These are phyloP conservation scores for Nothophaeocryptopus gaeumannii DNA, from an alignment of 2,329 filamentous ascomycete species.

Conservation along the genomic window DNA sequence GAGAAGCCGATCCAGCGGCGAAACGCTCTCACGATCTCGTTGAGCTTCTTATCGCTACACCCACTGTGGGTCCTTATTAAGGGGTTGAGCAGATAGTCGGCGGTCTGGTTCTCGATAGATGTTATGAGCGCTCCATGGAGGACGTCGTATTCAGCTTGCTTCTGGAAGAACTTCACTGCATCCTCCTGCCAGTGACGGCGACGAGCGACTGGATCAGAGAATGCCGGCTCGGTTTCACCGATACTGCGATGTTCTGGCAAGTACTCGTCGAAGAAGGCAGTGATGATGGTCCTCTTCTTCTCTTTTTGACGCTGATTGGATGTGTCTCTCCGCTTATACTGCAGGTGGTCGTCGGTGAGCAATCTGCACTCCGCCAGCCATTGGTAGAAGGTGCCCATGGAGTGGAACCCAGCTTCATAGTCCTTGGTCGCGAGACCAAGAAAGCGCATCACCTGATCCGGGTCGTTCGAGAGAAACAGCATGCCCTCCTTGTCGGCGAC, in stretches of 20 bases:
- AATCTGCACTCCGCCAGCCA: constrained; percentile 60
- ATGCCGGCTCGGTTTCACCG: background rate
- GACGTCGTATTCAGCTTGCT: constrained; percentile 20
- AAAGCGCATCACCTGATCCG: constrained; percentile 58
- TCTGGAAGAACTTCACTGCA: constrained; percentile 46
- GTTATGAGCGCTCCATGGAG: constrained; percentile 19
- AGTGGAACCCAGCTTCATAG: constrained; percentile 57
- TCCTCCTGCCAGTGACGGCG: constrained; percentile 52
- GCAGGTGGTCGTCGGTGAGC: constrained; percentile 49
- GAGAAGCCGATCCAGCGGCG: constrained; percentile 26
- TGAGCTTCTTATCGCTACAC: constrained; percentile 21
- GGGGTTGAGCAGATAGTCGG: constrained; percentile 23
- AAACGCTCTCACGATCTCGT: constrained; percentile 31
- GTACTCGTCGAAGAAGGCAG: constrained; percentile 61
- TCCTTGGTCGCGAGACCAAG: constrained; percentile 55
- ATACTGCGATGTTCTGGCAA: constrained; percentile 49
- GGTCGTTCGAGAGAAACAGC: constrained; percentile 60
- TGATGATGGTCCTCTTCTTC: constrained; percentile 56
- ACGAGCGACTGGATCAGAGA: constrained; percentile 9
- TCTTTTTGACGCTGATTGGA: constrained; percentile 58
- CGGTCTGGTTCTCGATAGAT: constrained; percentile 23
- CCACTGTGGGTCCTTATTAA: constrained; percentile 20
- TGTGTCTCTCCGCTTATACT: constrained; percentile 34
- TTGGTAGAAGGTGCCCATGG: constrained; percentile 57
- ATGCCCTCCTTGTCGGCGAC: constrained; percentile 46